Base-by-base conservation (phyloP, 495 filamentous ascomycete genomes). In the Chaetomium tenue region DNA sequence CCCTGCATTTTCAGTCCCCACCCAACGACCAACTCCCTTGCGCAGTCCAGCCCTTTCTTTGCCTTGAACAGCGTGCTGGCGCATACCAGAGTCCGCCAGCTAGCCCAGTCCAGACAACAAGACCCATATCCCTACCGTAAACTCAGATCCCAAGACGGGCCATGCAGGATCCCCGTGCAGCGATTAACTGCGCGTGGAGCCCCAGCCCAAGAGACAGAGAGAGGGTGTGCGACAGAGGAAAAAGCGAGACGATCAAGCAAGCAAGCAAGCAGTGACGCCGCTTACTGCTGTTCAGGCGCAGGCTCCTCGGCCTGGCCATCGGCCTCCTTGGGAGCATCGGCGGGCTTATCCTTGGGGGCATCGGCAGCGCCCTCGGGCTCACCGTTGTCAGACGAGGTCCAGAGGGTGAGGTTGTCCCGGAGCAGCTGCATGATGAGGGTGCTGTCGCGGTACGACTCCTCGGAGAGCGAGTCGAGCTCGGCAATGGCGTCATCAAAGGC, bases 361-460 rank as follows among this genome's bases (percentile, higher is more conserved):
- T 81, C 74, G 64, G 81, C 76, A 58, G 47, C 58, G 48, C 80
- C 81, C 72, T 98, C 94, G 63, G 85, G 82, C 76, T 98, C 94
- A 66, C 84, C 87, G 71, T 87, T 90, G 73, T 98, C 94, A 54
- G 93, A 96, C 61, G 94, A 98, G 71, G 94, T 99, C 94, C 94
- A 99, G 75, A 99, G 89, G 68, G 94, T 99, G 66, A 99, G 85
- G 84, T 99, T 99, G 80, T 99, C 94, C 18, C 63, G 92, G 77
- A 99, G 90, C 54, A 99, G 85, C 87, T 99, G 94, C 94, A 99
- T 99, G 84, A 99, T 99, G 71, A 99, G 88, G 54, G 94, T 99
- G 87, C 93, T 97, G 81, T 98, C 94, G 72, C 95, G 93, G 88
- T 98, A 98, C 70, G 92, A 96, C 80, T 98, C 94, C 84, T 98